Conservation (phyloP, 163 green algal genomes). For the Coccomyxa subellipsoidea region DNA sequence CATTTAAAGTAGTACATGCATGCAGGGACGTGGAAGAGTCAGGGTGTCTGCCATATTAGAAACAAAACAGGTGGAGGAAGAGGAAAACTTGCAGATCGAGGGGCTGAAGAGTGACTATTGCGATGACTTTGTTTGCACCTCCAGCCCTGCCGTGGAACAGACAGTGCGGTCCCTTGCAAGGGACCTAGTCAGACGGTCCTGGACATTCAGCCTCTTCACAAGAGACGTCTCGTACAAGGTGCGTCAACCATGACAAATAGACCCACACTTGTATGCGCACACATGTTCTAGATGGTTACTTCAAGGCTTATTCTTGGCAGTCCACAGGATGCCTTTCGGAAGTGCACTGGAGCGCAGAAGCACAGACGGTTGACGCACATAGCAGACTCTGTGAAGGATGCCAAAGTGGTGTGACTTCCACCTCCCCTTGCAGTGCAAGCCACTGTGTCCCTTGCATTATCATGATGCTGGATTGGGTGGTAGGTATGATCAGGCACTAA, state of each 20-base stretch:
- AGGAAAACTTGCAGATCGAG: conserved; percentile 28
- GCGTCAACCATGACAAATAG: background rate
- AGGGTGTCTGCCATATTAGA: background rate
- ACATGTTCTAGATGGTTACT: no score
- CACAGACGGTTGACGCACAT: conserved; percentile 40
- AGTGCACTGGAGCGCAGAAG: conserved; percentile 46
- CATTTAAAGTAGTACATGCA: no score
- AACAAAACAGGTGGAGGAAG: conserved; percentile 3
- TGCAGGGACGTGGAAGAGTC: background rate
- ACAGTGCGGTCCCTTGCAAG: conserved; percentile 53
- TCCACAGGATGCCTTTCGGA: conserved; percentile 49
- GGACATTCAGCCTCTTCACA: conserved; percentile 44
- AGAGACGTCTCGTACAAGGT: conserved; percentile 48
- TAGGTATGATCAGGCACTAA: no score
- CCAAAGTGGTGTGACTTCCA: conserved; percentile 32
- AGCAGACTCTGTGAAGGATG: conserved; percentile 21
- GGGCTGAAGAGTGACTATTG: conserved; percentile 58
- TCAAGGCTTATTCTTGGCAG: no score
- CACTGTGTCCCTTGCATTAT: no score
- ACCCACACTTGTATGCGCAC: background rate
- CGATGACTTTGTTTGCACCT: conserved; percentile 77
- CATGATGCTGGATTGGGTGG: no score
- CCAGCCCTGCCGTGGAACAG: conserved; percentile 59
- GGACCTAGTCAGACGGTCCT: conserved; percentile 44
- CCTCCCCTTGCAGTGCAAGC: no score